Evolutionary conservation across 108 stramenopile genomes (phyloP).

Genomic region (Cyclotella atomus): DNA sequence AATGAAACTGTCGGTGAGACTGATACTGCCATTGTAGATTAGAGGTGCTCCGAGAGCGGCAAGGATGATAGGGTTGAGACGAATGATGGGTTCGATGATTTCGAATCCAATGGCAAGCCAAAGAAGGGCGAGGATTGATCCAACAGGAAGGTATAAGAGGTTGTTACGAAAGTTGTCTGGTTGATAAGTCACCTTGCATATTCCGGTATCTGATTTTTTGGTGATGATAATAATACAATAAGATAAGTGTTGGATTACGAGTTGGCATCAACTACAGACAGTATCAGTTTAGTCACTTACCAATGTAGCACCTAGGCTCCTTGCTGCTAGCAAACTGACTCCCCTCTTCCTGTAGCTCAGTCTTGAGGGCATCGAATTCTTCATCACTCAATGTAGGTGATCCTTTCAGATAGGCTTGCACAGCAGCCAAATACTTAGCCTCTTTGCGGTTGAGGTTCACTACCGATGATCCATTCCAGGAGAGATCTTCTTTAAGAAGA

Average conservation of each 20-base stretch:
- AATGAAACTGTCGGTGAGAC: constrained; percentile 73
- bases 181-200: constrained; percentile 90
- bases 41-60: constrained; percentile 74
- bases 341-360: constrained; percentile 81
- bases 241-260: not conserved
- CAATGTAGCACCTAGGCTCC: constrained; percentile 96
- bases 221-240: not conserved
- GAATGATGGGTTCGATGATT: constrained; percentile 65
- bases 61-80: constrained; percentile 84
- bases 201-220: constrained; percentile 74
- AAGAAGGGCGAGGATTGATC: constrained; percentile 55
- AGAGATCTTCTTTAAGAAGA: constrained; percentile 91
- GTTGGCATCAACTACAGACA: too few species aligned
- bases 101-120: constrained; percentile 83
- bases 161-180: constrained; percentile 88
- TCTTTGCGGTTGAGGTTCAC: constrained; percentile 90
- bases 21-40: constrained; percentile 66
- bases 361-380: constrained; percentile 90
- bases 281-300: constrained; percentile 36
- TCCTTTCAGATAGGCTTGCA: constrained; percentile 91
- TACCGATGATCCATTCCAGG: constrained; percentile 84
- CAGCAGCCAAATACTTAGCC: constrained; percentile 83
- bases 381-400: constrained; percentile 76
- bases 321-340: constrained; percentile 87
- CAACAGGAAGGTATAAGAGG: constrained; percentile 89